Evolutionary conservation across 2,329 filamentous ascomycete genomes (phyloP), one percentile per base, ranked within the genome.

Genomic region (Fusarium annulatum): DNA sequence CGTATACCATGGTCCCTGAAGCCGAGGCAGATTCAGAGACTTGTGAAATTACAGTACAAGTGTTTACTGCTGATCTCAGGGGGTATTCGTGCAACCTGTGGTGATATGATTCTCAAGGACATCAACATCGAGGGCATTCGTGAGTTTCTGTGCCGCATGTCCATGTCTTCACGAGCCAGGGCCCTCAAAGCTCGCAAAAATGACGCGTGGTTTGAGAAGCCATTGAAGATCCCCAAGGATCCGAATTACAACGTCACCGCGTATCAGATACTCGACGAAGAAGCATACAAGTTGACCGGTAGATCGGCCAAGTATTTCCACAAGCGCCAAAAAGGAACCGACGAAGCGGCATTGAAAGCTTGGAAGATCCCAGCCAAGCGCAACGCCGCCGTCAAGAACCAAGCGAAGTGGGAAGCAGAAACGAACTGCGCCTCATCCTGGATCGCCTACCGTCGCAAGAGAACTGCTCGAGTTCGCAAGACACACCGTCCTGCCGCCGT

Each of bases 41-140:
- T 69, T 8, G 57, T 62, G 28, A 46, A 16, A 5, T 41, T 71
- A 8, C 30, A 69, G 9, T 61, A 64, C 21, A 23, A 49, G 6
- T 71, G 64, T 33, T 46, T 71, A 5, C 34, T 19, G 2, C 12
- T 30, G 19, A 48, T 65, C 1, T 61, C 57, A 1, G 68, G 64
- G 4, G 64, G 23, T 7, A 16, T 51, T 18, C 61, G 6, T 28
- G 12, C 21, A 12, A 51, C 3, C 6, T 23, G 33, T 10, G 18
- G 16, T 7, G 23, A 14, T 1, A 55, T 39, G 14, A 3, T 71
- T 7, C 52, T 61, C 38, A 71, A 71, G 30, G 65, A 71, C 8
- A 23, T 69, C 33, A 28, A 62, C 39, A 61, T 71, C 3, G 51
- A 68, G 28, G 23, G 34, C n/a, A 51, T 69, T 15, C 28, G 26